Evolutionary conservation across 345 rosid genomes (phyloP).

Genomic region (Ceriops decandra): DNA sequence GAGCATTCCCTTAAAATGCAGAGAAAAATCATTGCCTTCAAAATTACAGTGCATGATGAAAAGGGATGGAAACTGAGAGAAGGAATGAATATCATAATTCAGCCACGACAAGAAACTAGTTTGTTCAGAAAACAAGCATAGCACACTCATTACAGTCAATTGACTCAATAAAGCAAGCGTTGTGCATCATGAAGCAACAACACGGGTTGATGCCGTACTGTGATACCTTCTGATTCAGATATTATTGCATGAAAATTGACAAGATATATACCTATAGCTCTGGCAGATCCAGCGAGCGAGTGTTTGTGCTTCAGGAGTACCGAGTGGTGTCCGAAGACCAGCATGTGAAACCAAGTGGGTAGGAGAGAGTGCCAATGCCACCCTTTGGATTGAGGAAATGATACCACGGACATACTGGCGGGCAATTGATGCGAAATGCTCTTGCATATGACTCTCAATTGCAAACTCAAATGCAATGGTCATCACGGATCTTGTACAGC

Average conservation of each 20-base stretch:
- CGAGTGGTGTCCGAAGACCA: constrained; percentile 79
- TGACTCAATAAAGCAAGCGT: background rate
- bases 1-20: background rate
- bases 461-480: constrained; percentile 97
- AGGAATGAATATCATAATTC: no score
- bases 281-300: constrained; percentile 99
- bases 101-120: no score
- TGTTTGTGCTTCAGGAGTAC: constrained; percentile 97
- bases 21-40: background rate
- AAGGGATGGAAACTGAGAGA: no score
- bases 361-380: constrained; percentile 95
- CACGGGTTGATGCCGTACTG: background rate
- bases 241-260: background rate
- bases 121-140: no score
- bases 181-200: background rate
- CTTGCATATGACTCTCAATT: constrained; percentile 96
- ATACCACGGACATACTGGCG: constrained; percentile 93
- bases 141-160: background rate
- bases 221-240: background rate
- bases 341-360: constrained; percentile 79
- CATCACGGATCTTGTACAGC: constrained; percentile 90
- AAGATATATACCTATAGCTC: constrained; percentile 61
- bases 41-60: no score
- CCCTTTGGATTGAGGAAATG: constrained; percentile 95
- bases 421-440: constrained; percentile 93